A percentile compares a stretch with the other conserved stretches of the same genome.
Conservation (phyloP, 441 rosid genomes). For the Arabidopsis lyrata region DNA sequence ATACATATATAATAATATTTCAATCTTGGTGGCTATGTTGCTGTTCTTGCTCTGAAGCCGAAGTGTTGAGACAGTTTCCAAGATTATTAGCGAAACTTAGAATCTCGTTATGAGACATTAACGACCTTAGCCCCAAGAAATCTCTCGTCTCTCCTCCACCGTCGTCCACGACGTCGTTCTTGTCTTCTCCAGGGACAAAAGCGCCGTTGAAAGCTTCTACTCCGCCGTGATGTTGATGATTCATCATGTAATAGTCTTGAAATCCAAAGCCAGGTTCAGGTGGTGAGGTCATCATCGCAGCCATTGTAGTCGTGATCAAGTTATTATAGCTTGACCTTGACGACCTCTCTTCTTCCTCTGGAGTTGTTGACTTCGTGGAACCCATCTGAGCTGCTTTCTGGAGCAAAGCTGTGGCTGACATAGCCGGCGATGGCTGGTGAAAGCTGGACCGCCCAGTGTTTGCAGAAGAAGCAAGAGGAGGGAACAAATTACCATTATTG, state of each 20-base stretch:
- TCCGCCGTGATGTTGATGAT: constrained; percentile 45
- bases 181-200: constrained; percentile 57
- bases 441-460: constrained; percentile 41
- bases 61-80: constrained; percentile 55
- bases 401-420: constrained; percentile 98
- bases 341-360: constrained; percentile 30
- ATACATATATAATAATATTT: constrained; percentile 23
- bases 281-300: constrained; percentile 45
- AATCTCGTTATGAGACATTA: constrained; percentile 70
- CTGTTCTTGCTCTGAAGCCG: constrained; percentile 34
- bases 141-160: constrained; percentile 75
- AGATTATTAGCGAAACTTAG: constrained; percentile 66
- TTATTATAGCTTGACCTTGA: constrained; percentile 35
- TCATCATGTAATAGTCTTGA: constrained; percentile 49
- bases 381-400: constrained; percentile 97
- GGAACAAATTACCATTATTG: constrained; percentile 40
- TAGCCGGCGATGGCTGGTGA: constrained; percentile 54
- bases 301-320: constrained; percentile 39
- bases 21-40: constrained; percentile 39
- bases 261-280: constrained; percentile 48
- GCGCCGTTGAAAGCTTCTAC: constrained; percentile 47
- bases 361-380: constrained; percentile 51
- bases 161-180: constrained; percentile 46
- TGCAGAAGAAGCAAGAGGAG: constrained; percentile 46
- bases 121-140: constrained; percentile 76